Conservation (phyloP, 345 rosid species). For the Rhodamnia rubescens region DNA sequence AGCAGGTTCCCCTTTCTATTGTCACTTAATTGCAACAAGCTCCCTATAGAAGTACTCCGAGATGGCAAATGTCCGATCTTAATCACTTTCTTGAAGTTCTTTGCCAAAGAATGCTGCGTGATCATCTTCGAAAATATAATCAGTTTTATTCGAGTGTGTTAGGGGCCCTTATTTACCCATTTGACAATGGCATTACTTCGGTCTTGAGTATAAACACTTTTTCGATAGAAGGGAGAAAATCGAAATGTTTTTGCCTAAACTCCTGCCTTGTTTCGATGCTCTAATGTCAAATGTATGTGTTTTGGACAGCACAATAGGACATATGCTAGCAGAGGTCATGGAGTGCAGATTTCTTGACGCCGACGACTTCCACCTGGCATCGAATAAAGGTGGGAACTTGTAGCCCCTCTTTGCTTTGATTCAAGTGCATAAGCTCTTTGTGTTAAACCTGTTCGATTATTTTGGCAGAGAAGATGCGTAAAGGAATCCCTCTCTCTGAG, state of each 20-base stretch:
- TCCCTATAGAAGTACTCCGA: background rate
- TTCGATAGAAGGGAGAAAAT: background rate
- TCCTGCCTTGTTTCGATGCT: background rate
- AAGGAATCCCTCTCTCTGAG: constrained; percentile 63
- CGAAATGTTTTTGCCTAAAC: background rate
- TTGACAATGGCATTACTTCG: background rate
- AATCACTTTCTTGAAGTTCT: background rate
- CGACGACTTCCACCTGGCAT: constrained; percentile 65
- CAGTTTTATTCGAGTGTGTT: background rate
- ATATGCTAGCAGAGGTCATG: constrained; percentile 40
- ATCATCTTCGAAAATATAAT: background rate
- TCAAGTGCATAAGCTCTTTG: background rate
- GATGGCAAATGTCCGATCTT: background rate
- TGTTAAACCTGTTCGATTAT: background rate
- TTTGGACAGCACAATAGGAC: constrained; percentile 53
- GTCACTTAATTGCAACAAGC: background rate
- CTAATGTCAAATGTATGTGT: background rate
- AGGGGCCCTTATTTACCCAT: background rate
- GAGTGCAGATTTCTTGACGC: constrained; percentile 68
- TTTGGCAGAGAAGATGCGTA: constrained; percentile 55
- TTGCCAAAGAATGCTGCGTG: background rate
- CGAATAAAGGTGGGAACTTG: constrained; percentile 51
- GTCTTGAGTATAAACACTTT: background rate
- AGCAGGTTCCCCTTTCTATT: background rate
- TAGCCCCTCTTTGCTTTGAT: background rate